phyloP scores from a whole-genome alignment of 768 basidiomycete species.

The Suillus brevipes region DNA sequence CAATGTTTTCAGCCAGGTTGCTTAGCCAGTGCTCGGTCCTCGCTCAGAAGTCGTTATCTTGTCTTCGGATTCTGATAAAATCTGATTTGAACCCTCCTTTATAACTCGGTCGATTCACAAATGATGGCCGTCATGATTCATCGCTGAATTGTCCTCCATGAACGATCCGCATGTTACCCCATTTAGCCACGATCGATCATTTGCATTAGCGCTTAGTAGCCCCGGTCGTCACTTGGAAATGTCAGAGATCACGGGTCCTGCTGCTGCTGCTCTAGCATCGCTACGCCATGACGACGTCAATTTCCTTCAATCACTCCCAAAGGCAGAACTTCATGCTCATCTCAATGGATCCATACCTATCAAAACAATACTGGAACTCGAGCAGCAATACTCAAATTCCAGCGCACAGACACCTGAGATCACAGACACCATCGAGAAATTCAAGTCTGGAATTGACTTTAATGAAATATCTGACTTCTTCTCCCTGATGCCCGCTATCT shows the following conservation, averaged over 20 bases:
- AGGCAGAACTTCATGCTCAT: constrained; percentile 86
- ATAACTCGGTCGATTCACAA: neutral
- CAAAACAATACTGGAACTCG: constrained; percentile 55
- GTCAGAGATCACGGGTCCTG: constrained; percentile 26
- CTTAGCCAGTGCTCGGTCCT: neutral
- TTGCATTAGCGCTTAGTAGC: too few relatives aligned
- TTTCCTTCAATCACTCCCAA: constrained; percentile 67
- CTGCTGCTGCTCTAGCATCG: constrained; percentile 53
- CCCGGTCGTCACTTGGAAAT: constrained; percentile 1
- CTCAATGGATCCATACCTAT: constrained; percentile 84
- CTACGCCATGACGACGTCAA: constrained; percentile 50
- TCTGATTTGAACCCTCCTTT: neutral
- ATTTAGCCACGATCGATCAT: too few relatives aligned
- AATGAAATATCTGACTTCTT: constrained; percentile 74
- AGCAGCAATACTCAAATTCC: constrained; percentile 2
- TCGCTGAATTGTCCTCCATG: neutral
- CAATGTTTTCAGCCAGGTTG: too few relatives aligned
- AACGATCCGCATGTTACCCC: too few relatives aligned
- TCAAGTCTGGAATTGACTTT: constrained; percentile 43
- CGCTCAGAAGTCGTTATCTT: neutral
- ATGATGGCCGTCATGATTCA: neutral
- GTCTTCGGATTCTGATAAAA: neutral
- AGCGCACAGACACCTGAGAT: constrained; percentile 16
- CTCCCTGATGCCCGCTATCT: constrained; percentile 72
- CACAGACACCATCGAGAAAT: constrained; percentile 39